Conservation (phyloP, 2,329 filamentous ascomycete species). For the Aspergillus brunneoviolaceus region DNA sequence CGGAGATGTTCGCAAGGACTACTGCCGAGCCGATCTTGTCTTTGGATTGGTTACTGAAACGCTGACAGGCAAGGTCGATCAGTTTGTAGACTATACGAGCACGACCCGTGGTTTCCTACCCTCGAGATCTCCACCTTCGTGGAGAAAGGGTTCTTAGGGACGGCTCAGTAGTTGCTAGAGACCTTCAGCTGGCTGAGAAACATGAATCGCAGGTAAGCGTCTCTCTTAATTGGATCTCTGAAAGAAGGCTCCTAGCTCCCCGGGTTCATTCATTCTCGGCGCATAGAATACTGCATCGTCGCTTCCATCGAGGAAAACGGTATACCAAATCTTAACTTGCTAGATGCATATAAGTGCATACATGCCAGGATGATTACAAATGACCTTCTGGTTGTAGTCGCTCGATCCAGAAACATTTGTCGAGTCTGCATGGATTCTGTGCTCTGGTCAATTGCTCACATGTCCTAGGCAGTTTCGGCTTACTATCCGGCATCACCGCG, state of each 20-base stretch:
- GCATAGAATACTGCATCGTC: neutral
- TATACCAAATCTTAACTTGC: neutral
- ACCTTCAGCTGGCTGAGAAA: neutral
- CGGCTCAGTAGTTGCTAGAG: neutral
- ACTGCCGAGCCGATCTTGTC: neutral
- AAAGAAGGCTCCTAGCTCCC: neutral
- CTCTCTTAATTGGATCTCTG: neutral
- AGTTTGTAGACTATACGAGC: neutral
- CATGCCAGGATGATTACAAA: too few species aligned
- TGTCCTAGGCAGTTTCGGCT: too few species aligned
- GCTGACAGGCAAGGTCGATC: neutral
- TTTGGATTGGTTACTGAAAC: neutral
- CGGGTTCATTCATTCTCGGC: neutral
- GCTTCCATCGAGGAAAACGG: neutral
- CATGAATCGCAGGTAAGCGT: neutral
- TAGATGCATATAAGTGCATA: neutral
- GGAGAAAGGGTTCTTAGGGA: neutral
- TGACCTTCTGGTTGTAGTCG: too few species aligned
- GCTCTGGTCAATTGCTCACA: too few species aligned
- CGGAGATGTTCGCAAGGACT: neutral
- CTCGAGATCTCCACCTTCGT: neutral
- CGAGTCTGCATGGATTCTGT: too few species aligned
- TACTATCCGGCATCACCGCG: too few species aligned
- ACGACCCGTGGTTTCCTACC: neutral
- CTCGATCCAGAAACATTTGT: too few species aligned